Evolutionary conservation across 2,329 filamentous ascomycete genomes (phyloP).

Genomic region (Ophiocordyceps sinensis): DNA sequence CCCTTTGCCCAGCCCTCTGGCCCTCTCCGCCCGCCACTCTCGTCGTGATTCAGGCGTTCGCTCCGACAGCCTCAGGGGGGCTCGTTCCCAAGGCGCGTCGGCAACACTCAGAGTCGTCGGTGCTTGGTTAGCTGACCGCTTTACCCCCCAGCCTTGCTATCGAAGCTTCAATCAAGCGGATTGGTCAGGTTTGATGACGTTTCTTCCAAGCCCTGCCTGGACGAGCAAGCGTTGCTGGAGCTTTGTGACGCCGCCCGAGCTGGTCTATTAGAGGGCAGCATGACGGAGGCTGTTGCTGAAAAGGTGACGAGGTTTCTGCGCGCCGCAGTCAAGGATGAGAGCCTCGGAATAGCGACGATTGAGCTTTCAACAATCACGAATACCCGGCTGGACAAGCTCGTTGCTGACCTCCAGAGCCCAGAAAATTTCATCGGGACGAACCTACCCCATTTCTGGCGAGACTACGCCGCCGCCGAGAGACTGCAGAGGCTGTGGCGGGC

Average conservation of each 20-base stretch:
- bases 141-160: neutral
- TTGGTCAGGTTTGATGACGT: constrained; percentile 6
- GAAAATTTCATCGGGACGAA: constrained; percentile 12
- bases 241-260: constrained; percentile 28
- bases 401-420: constrained; percentile 23
- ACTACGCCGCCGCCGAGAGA: constrained; percentile 20
- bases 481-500: constrained; percentile 28
- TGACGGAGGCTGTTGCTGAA: constrained; percentile 17
- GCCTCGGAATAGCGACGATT: constrained; percentile 15
- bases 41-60: neutral
- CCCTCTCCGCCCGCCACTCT: neutral
- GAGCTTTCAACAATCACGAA: constrained; percentile 23
- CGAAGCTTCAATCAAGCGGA: neutral
- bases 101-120: too few species aligned
- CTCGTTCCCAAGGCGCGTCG: neutral
- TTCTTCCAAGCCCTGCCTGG: neutral
- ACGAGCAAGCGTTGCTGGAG: constrained; percentile 14
- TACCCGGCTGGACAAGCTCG: constrained; percentile 27
- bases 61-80: neutral
- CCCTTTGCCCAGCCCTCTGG: neutral
- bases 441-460: constrained; percentile 16
- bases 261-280: constrained; percentile 16
- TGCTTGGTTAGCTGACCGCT: too few species aligned
- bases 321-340: constrained; percentile 23
- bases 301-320: constrained; percentile 24